Evolutionary conservation across 116 monocot species (phyloP).

Genomic region (Trichopus zeylanicus): DNA sequence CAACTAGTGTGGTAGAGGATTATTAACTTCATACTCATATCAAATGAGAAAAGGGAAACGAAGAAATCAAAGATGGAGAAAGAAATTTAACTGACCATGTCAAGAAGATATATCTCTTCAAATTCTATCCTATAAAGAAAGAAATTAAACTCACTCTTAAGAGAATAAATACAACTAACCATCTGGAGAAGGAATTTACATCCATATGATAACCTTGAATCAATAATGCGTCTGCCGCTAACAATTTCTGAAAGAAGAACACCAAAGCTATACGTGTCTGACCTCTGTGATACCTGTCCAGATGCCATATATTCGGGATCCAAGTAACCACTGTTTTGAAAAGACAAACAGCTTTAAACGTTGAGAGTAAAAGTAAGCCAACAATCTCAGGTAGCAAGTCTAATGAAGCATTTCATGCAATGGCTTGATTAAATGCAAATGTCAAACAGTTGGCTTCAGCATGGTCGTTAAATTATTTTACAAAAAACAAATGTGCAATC

Average conservation of each 20-base stretch:
- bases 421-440: no score
- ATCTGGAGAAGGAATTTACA: constrained; percentile 16
- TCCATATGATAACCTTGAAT: constrained; percentile 21
- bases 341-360: not conserved
- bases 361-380: no score
- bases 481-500: not conserved
- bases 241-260: constrained; percentile 66
- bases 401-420: no score
- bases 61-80: not conserved
- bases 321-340: constrained; percentile 46
- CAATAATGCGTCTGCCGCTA: constrained; percentile 41
- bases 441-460: no score
- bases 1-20: no score
- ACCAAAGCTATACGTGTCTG: constrained; percentile 65
- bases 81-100: no score
- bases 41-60: not conserved
- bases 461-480: not conserved
- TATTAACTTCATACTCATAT: no score
- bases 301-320: constrained; percentile 53
- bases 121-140: no score
- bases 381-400: no score
- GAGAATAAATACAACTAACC: no score
- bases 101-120: no score
- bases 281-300: constrained; percentile 50
- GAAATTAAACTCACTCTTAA: no score